A percentile compares a stretch with the other conserved stretches of the same genome.
Evolutionary conservation across 805 yeast genomes (phyloP).

Genomic region (Ogataea kodamae): DNA sequence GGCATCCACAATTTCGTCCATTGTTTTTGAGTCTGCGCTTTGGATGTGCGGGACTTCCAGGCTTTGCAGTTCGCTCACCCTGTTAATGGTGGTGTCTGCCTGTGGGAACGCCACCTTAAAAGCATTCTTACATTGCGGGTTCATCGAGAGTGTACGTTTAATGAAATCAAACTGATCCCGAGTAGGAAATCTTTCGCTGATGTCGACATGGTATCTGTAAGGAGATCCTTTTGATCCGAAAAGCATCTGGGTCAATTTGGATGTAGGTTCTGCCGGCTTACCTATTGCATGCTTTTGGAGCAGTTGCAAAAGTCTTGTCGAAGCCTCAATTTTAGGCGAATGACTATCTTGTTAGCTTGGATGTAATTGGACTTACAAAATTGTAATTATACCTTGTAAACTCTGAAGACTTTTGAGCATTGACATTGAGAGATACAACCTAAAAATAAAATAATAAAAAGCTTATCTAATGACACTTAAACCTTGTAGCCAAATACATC

Average conservation of each 20-base stretch:
- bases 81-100: conserved; percentile 14
- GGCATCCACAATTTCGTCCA: conserved; percentile 21
- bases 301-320: conserved; percentile 11
- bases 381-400: conserved; percentile 43
- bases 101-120: conserved; percentile 31
- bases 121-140: conserved; percentile 29
- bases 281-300: conserved; percentile 6
- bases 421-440: conserved; percentile 37
- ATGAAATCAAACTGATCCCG: conserved; percentile 32
- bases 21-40: conserved; percentile 13
- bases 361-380: conserved; percentile 32
- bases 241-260: conserved; percentile 7
- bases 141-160: conserved; percentile 23
- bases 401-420: conserved; percentile 45
- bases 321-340: conserved; percentile 24
- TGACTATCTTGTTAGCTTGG: conserved; percentile 19
- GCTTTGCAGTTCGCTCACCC: conserved; percentile 23
- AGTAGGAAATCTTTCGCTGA: conserved; percentile 26
- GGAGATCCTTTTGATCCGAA: conserved; percentile 18
- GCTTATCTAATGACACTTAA: conserved; percentile 15
- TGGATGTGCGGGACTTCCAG: conserved; percentile 9
- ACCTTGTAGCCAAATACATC: conserved; percentile 51
- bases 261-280: conserved; percentile 4
- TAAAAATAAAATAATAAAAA: not conserved
- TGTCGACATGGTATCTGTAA: conserved; percentile 27